A percentile compares a stretch with the other conserved stretches of the same genome.
Conservation (phyloP, 1,139 yeast genomes). For the Yamadazyma triangularis region DNA sequence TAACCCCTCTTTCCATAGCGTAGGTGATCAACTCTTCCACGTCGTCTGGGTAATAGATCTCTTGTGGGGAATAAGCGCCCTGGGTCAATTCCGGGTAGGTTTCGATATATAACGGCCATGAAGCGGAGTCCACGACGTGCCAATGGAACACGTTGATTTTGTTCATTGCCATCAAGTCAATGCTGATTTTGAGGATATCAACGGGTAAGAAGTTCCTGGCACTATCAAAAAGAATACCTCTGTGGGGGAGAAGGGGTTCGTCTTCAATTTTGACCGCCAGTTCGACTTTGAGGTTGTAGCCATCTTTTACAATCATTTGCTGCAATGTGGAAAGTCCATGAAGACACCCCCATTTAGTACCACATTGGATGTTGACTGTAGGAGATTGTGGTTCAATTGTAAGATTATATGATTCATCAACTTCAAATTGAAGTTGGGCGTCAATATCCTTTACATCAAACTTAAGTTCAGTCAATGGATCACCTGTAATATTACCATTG, state of each 20-base stretch:
- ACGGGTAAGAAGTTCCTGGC: constrained; percentile 35
- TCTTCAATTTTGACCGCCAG: constrained; percentile 31
- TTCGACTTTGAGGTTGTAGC: constrained; percentile 22
- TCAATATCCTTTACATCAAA: constrained; percentile 17
- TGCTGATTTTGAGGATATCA: constrained; percentile 28
- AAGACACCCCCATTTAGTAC: constrained; percentile 43
- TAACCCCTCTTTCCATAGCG: constrained; percentile 36
- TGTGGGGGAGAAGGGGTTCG: constrained; percentile 34
- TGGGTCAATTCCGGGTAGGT: constrained; percentile 34
- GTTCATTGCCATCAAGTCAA: constrained; percentile 37
- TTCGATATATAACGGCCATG: constrained; percentile 39
- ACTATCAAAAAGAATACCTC: constrained; percentile 42
- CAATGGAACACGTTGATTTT: constrained; percentile 43
- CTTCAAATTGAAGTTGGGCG: constrained; percentile 35
- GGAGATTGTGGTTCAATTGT: constrained; percentile 6
- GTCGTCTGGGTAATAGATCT: constrained; percentile 28
- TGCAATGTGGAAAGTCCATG: constrained; percentile 43
- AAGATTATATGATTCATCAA: constrained; percentile 38
- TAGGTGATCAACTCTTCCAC: constrained; percentile 28
- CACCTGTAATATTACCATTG: background rate
- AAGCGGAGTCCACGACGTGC: constrained; percentile 42
- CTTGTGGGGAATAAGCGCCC: constrained; percentile 36
- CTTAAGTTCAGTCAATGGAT: background rate
- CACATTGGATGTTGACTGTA: constrained; percentile 22
- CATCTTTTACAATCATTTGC: constrained; percentile 32